Conservation (phyloP, 306 rosid genomes). For the Vigna unguiculata region DNA sequence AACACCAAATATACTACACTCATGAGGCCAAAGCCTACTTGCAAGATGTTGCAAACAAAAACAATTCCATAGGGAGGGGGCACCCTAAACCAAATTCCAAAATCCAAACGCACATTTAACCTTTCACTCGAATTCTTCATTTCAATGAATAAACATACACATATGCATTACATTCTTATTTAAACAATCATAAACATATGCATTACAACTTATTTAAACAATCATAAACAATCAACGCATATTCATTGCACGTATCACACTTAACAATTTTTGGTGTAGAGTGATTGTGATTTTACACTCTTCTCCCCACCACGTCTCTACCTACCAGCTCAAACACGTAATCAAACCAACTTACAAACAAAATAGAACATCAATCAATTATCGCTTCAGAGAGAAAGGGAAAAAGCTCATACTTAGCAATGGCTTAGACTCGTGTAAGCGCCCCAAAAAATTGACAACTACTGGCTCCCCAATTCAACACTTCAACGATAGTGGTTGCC, state of each 20-base stretch:
- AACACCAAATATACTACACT: conserved; percentile 56
- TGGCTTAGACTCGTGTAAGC: no score
- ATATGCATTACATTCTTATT: not conserved
- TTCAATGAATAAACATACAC: not conserved
- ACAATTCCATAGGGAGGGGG: conserved; percentile 63
- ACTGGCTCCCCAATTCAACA: no score
- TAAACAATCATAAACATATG: not conserved
- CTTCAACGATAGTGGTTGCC: no score
- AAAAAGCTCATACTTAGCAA: no score
- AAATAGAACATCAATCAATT: no score
- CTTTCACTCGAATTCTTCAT: conserved; percentile 35
- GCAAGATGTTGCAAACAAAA: conserved; percentile 48
- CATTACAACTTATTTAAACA: no score
- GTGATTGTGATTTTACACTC: not conserved
- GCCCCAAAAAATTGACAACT: no score
- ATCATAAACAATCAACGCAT: no score
- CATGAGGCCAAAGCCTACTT: conserved; percentile 52
- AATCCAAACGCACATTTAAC: conserved; percentile 13
- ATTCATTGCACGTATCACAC: not conserved
- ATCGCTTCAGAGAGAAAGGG: no score
- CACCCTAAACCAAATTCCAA: conserved; percentile 52
- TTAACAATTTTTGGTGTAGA: conserved; percentile 6
- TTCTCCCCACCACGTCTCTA: conserved; percentile 12
- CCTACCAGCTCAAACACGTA: no score
- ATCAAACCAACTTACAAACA: no score